These are phyloP conservation scores for Termitomyces eurrhizus DNA, from an alignment of 768 basidiomycete species.

Conservation along the genomic window DNA sequence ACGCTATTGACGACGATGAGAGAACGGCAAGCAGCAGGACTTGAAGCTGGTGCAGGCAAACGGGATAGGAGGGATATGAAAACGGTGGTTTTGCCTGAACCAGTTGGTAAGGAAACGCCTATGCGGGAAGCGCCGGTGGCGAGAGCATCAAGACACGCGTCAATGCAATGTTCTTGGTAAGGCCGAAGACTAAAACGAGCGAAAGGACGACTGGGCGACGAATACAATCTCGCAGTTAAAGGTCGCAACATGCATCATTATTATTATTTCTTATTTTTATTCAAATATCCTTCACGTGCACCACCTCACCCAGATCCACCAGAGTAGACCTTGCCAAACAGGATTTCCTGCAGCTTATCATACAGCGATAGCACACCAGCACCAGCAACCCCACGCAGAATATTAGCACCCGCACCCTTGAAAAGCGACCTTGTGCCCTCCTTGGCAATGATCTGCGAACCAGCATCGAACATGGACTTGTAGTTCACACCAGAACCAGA, in stretches of 20 bases:
- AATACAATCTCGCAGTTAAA: constrained; percentile 7
- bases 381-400: constrained; percentile 99
- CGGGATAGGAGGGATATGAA: constrained; percentile 80
- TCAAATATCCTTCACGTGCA: background rate
- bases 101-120: constrained; percentile 83
- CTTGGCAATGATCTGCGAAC: constrained; percentile 86
- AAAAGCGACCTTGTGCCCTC: constrained; percentile 95
- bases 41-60: constrained; percentile 41
- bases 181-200: constrained; percentile 56
- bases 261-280: background rate
- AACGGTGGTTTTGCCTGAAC: constrained; percentile 87
- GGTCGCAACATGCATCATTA: constrained; percentile 7
- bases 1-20: constrained; percentile 87
- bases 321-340: constrained; percentile 99
- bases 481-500: constrained; percentile 94
- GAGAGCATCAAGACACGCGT: constrained; percentile 73
- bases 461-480: constrained; percentile 99
- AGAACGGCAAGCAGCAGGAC: constrained; percentile 48
- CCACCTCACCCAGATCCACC: constrained; percentile 61
- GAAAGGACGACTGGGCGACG: constrained; percentile 1
- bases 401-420: constrained; percentile 97
- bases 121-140: constrained; percentile 65
- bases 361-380: constrained; percentile 99
- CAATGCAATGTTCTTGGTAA: constrained; percentile 81
- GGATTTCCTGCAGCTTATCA: constrained; percentile 93